These are phyloP conservation scores for Sarcomyxa edulis DNA, from an alignment of 768 basidiomycete species.

Conservation along the genomic window DNA sequence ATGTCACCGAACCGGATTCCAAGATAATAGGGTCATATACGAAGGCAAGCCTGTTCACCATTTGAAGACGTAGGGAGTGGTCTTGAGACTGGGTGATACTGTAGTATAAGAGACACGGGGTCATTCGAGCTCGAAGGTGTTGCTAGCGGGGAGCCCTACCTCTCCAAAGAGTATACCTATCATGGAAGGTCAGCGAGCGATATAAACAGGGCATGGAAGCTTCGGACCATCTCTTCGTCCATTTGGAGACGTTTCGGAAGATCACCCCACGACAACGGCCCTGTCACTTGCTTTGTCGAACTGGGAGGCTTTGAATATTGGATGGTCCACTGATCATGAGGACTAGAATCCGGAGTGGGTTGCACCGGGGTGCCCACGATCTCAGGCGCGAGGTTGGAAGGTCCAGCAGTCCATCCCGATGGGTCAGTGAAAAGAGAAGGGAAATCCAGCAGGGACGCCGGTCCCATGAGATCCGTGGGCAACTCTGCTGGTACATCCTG, in stretches of 20 bases:
- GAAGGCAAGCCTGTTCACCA: slow-evolving; percentile 36
- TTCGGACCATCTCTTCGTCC: background rate
- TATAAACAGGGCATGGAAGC: background rate
- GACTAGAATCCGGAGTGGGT: too few species aligned
- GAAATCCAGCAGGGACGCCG: too few species aligned
- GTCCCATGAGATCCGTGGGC: too few species aligned
- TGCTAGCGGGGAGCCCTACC: slow-evolving; percentile 11
- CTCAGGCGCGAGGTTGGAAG: too few species aligned
- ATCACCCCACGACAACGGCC: slow-evolving; percentile 21
- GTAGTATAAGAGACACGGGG: slow-evolving; percentile 5
- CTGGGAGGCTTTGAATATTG: slow-evolving; percentile 34
- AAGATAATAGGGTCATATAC: slow-evolving; percentile 52
- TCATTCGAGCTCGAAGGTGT: background rate
- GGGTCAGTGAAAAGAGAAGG: too few species aligned
- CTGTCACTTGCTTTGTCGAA: slow-evolving; percentile 23
- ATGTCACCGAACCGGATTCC: slow-evolving; percentile 36
- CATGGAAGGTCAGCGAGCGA: background rate
- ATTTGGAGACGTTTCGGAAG: slow-evolving; percentile 14
- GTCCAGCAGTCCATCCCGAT: too few species aligned
- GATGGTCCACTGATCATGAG: slow-evolving; percentile 32
- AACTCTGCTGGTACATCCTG: slow-evolving; percentile 12
- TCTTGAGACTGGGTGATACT: slow-evolving; percentile 29
- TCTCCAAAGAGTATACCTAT: slow-evolving; percentile 11
- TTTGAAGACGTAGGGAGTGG: slow-evolving; percentile 38
- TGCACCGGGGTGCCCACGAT: too few species aligned